Base-by-base conservation (phyloP, 2,329 filamentous ascomycete species). In the Myriosclerotinia scirpicola region DNA sequence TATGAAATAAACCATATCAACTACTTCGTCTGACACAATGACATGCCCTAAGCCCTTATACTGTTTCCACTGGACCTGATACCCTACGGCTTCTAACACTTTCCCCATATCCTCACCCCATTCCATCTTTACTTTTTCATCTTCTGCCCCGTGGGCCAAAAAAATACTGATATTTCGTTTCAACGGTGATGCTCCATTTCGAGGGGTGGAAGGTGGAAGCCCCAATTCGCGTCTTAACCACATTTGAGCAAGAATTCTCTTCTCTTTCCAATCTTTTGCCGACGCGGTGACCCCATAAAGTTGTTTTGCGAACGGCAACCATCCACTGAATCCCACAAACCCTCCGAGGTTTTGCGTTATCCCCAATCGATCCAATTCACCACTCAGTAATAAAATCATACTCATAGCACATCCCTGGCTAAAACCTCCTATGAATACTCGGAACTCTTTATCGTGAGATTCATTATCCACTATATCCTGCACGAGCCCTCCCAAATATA, bases 341-440 rank as follows among this genome's bases (percentile, higher is more conserved):
- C 66, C 70, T 5, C 62, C 68, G 15, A 73, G 53, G 26, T 30
- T 66, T 20, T 26, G 58, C 20, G 42, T 30, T 22, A 53, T 7
- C 0, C 44, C 36, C 53, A 34, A 20, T 42, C 42, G 38, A 17
- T 64, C 42, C 34, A 71, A 63, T 34, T 67, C 66, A 1, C 72
- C 72, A 64, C 68, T 67, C 34, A 75, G 20, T 4, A 72, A 54
- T 11, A 68, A 50, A 55, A 73, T 61, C 6, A 69, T 40, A 12
- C 58, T 64, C 67, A 74, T 69, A 11, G 73, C 73, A 42, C 66
- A 65, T 7, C 73, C 73, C 22, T 72, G 70, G 54, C 71, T 73
- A 42, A 75, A 70, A 0, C 73, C 73, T 5, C 64, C 68, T 2
- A 74, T 2, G 14, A 70, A 44, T 11, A 71, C 42, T 30, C 46